These are phyloP conservation scores for Saccharomycopsis fermentans DNA, from an alignment of 805 yeast species.

Conservation along the genomic window DNA sequence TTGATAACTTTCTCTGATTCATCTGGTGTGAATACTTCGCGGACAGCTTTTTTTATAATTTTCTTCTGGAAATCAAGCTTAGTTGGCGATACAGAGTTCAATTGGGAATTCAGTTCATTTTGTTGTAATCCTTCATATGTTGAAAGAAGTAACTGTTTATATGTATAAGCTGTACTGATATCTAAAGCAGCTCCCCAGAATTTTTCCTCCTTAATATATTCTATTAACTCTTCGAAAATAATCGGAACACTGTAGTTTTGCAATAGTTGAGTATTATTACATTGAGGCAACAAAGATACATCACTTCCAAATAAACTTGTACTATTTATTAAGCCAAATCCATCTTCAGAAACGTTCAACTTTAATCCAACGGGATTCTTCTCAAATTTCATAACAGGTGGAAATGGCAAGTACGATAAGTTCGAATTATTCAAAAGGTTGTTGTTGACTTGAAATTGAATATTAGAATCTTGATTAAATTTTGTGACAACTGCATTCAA, in stretches of 20 bases:
- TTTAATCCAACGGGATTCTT: constrained; percentile 6
- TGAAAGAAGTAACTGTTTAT: constrained; percentile 7
- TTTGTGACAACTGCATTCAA: constrained; percentile 10
- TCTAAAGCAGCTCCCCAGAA: constrained; percentile 17
- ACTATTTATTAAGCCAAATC: not conserved
- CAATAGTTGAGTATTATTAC: constrained; percentile 2
- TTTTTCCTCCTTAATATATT: constrained; percentile 6
- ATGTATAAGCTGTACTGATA: constrained; percentile 13
- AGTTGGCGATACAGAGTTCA: constrained; percentile 3
- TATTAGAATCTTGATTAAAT: constrained; percentile 11
- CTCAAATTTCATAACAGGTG: constrained; percentile 9
- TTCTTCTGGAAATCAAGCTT: constrained; percentile 3
- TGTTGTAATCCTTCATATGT: constrained; percentile 9
- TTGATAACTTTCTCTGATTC: constrained; percentile 24
- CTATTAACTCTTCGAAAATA: constrained; percentile 9
- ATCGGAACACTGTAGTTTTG: constrained; percentile 10
- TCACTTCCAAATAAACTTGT: constrained; percentile 17
- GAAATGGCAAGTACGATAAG: constrained; percentile 14
- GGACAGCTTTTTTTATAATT: constrained; percentile 1
- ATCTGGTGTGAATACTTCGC: not conserved
- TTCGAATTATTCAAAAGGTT: constrained; percentile 4
- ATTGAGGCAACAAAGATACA: constrained; percentile 15
- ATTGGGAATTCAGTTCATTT: constrained; percentile 6
- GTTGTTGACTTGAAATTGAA: constrained; percentile 10
- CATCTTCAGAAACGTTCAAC: not conserved